A percentile compares a stretch with the other conserved stretches of the same genome.
Conservation (phyloP, 805 yeast genomes). For the Danielia oregonensis region DNA sequence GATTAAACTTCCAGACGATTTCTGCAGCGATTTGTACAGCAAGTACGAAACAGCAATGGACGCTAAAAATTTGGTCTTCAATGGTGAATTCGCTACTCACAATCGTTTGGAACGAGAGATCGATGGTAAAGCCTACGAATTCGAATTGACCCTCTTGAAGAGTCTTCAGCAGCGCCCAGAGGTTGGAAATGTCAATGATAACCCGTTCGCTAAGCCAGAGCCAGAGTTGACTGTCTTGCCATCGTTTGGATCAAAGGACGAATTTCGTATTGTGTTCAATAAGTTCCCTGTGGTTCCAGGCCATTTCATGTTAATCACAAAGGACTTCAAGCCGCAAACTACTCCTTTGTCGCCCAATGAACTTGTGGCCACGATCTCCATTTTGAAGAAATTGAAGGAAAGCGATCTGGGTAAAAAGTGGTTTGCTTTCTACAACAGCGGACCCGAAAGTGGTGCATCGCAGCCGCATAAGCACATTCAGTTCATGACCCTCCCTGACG, state of each 20-base stretch:
- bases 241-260: slow-evolving; percentile 49
- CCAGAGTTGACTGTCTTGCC: slow-evolving; percentile 63
- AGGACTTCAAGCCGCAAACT: slow-evolving; percentile 65
- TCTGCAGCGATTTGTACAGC: slow-evolving; percentile 29
- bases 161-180: slow-evolving; percentile 39
- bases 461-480: slow-evolving; percentile 93
- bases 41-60: slow-evolving; percentile 49
- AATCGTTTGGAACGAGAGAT: slow-evolving; percentile 7
- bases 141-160: slow-evolving; percentile 29
- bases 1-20: slow-evolving; percentile 31
- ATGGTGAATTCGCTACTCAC: slow-evolving; percentile 43
- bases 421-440: slow-evolving; percentile 86
- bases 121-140: slow-evolving; percentile 12
- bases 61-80: slow-evolving; percentile 45
- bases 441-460: slow-evolving; percentile 88
- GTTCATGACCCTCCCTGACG: slow-evolving; percentile 66
- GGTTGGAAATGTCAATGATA: slow-evolving; percentile 36
- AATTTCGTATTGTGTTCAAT: slow-evolving; percentile 64
- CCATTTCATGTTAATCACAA: slow-evolving; percentile 79
- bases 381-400: slow-evolving; percentile 48
- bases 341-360: slow-evolving; percentile 72
- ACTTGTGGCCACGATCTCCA: slow-evolving; percentile 52
- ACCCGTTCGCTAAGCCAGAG: slow-evolving; percentile 83
- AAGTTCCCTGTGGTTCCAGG: slow-evolving; percentile 81
- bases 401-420: slow-evolving; percentile 41